phyloP scores from a whole-genome alignment of 1,139 yeast genomes.

The Yamadazyma oceani region DNA sequence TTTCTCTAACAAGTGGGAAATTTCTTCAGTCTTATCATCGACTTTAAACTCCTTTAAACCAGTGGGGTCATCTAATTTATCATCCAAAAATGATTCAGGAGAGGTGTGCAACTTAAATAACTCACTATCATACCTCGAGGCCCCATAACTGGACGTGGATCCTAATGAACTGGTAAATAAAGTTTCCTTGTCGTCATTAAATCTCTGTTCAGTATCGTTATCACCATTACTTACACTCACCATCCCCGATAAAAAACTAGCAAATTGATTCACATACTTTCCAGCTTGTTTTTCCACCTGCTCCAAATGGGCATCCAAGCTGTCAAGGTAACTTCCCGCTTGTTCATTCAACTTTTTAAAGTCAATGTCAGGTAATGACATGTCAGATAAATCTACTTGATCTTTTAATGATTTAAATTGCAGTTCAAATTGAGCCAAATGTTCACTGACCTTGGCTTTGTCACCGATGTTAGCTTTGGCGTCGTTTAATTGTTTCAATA shows the following conservation, averaged over 20 bases:
- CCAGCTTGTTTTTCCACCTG: conserved; percentile 66
- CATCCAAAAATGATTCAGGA: conserved; percentile 18
- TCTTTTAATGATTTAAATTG: conserved; percentile 26
- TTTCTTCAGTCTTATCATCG: conserved; percentile 53
- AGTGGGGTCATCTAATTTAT: conserved; percentile 18
- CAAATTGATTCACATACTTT: conserved; percentile 54
- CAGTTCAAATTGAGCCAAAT: conserved; percentile 30
- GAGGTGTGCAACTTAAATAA: conserved; percentile 42
- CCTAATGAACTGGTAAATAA: conserved; percentile 23
- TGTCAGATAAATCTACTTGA: conserved; percentile 10
- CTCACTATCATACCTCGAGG: conserved; percentile 42
- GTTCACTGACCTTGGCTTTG: conserved; percentile 26
- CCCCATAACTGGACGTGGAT: conserved; percentile 35
- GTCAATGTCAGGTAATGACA: conserved; percentile 19
- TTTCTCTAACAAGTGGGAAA: conserved; percentile 45
- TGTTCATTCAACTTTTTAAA: conserved; percentile 26
- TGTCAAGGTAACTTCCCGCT: conserved; percentile 62
- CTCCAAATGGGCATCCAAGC: conserved; percentile 67
- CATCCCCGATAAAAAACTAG: conserved; percentile 57
- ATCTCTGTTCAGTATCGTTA: conserved; percentile 14
- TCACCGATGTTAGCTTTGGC: conserved; percentile 30
- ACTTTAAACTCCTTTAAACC: conserved; percentile 43
- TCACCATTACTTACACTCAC: conserved; percentile 32
- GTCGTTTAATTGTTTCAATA: conserved; percentile 32
- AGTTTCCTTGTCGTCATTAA: conserved; percentile 20